phyloP scores from a whole-genome alignment of 495 filamentous ascomycete genomes.

The Penicillium riverlandense region DNA sequence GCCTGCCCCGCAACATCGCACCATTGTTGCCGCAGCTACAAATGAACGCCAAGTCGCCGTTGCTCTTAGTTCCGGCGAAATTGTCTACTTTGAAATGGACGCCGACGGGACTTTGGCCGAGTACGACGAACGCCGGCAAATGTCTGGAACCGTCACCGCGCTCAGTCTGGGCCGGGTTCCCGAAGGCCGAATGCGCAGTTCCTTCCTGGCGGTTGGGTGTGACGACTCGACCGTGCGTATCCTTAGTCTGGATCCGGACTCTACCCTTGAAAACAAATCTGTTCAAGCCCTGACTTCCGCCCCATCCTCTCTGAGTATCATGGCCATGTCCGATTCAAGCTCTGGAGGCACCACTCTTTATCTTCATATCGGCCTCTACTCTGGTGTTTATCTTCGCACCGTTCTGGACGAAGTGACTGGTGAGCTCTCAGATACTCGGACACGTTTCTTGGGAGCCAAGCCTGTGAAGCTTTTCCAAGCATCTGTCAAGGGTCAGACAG shows the following conservation, averaged over 20 bases:
- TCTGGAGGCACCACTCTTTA: slow-evolving; percentile 74
- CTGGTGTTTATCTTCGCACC: slow-evolving; percentile 89
- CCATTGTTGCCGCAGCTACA: slow-evolving; percentile 91
- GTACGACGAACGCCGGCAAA: slow-evolving; percentile 90
- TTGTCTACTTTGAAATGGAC: slow-evolving; percentile 97
- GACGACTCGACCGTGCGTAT: slow-evolving; percentile 95
- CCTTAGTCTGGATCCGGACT: slow-evolving; percentile 81
- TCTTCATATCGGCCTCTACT: slow-evolving; percentile 90
- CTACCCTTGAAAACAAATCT: slow-evolving; percentile 83
- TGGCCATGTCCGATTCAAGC: slow-evolving; percentile 87
- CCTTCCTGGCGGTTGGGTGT: slow-evolving; percentile 91
- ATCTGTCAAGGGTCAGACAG: slow-evolving; percentile 71
- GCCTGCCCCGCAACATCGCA: slow-evolving; percentile 85
- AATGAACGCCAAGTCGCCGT: slow-evolving; percentile 92
- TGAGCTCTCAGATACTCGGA: slow-evolving; percentile 87
- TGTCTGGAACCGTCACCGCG: slow-evolving; percentile 92
- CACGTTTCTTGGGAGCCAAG: slow-evolving; percentile 86
- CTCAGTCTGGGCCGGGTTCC: slow-evolving; percentile 91
- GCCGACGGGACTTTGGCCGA: slow-evolving; percentile 83
- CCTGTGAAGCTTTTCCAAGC: slow-evolving; percentile 82
- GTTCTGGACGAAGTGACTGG: slow-evolving; percentile 91
- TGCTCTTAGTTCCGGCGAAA: slow-evolving; percentile 88
- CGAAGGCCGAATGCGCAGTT: slow-evolving; percentile 75
- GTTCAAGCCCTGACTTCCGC: slow-evolving; percentile 88
- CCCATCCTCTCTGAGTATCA: slow-evolving; percentile 84